Evolutionary conservation across 2,329 filamentous ascomycete species (phyloP), one percentile per base, ranked within the genome.

Genomic region (Cercospora janseana): DNA sequence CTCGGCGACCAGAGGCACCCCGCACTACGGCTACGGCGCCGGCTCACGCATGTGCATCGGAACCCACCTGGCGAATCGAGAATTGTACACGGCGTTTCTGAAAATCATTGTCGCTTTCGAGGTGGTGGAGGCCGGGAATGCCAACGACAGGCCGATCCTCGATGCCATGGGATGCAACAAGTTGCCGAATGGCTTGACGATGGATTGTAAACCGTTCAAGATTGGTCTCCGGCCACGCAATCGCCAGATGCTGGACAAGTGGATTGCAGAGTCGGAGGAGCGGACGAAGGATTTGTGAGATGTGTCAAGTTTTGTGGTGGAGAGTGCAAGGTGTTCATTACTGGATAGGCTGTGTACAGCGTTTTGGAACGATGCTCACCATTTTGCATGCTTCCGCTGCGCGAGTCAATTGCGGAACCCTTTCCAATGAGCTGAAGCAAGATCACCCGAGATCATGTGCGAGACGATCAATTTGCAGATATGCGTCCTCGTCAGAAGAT

Each of bases 191-290:
- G 63, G 72, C 41, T 61, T 76, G 67, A 76, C 74, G 0, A 65
- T 76, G 65, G 74, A 77, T 61, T 73, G 74, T 0, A 77, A 75
- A 66, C 69, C 72, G 16, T 77, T 77, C 62, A 76, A 76, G 65
- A 67, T 75, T 7, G 72, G 75, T 2, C 66, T 77, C 31, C 72
- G 66, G 61, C 69, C 72, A 3, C 67, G 75, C 52, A 66, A 77
- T 61, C 57, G 63, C 51, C 60, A 52, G 27, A 40, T 66, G 60
- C 54, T 77, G 44, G 73, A 75, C 49, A 63, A 59, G 60, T 77
- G 75, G 75, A 72, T 77, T 34, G 52, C 27, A 45, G 72, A 74
- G 61, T 75, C 72, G 47, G 74, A 76, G 60, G 69, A 72, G 60
- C 65, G 67, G 52, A 76, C 74, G 13, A 57, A 43, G 27, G 55